Evolutionary conservation across 2,329 filamentous ascomycete species (phyloP), one percentile per base, ranked within the genome.

Genomic region (Cadophora luteo-olivacea): DNA sequence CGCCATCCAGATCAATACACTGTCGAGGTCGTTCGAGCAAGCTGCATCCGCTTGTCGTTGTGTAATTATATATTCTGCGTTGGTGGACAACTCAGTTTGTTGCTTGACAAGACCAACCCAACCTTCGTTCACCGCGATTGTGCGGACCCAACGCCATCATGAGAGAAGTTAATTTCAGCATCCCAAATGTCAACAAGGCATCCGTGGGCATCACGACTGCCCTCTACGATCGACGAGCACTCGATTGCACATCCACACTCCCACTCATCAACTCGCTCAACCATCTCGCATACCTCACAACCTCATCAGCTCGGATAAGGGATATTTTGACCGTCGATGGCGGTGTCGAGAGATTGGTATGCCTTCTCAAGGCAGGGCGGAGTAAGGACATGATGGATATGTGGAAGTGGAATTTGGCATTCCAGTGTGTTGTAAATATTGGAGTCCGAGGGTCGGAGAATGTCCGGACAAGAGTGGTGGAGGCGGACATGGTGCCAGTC

Each of bases 371-470:
- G 82, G 93, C 97, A 81, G 96, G 96, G 72, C 88, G 96, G 78
- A 97, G 93, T 82, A 97, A 94, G 81, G 95, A 99, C 80, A 91
- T 97, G 90, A 97, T 98, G 95, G 95, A 97, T 80, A 97, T 97
- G 92, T 99, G 96, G 96, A 98, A 98, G 82, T 99, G 96, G 96
- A 99, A 97, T 78, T 86, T 99, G 71, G 96, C 96, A 64, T 99
- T 99, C 80, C 96, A 98, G 81, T 99, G 96, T 80, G 94, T 98
- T 72, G 96, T 99, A 79, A 99, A 99, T 81, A 98, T 99, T 78
- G 96, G 96, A 67, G 95, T 99, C 69, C 89, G 96, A 74, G 96
- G 96, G 69, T 97, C 96, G 14, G 96, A 99, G 82, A 90, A 89
- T 74, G 96, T 99, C 69, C 89, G 96, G 75, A 98, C 96, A 68